A percentile compares a stretch with the other conserved stretches of the same genome.
Conservation (phyloP, 148 eudicot species). For the Camellia lanceoleosa region DNA sequence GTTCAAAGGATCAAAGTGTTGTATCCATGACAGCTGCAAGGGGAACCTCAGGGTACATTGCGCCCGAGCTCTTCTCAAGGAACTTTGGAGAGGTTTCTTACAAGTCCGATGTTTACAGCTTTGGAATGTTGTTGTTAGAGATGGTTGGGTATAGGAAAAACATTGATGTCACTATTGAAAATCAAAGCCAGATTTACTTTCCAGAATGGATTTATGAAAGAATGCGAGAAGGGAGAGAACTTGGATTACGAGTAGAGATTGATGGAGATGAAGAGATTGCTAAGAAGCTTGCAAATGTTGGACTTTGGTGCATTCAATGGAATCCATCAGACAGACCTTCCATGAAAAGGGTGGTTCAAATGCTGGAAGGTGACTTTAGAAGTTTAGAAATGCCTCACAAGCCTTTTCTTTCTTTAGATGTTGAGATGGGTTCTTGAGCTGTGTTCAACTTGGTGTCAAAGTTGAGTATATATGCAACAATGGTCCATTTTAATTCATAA, state of each 20-base stretch:
- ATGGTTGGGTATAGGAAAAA: conserved; percentile 1
- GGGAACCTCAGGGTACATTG: conserved; percentile 1
- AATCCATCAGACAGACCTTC: neutral
- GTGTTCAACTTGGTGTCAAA: too few relatives aligned
- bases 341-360: neutral
- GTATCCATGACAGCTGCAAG: neutral
- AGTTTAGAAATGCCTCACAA: too few relatives aligned
- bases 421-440: too few relatives aligned
- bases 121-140: conserved; percentile 1
- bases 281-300: neutral
- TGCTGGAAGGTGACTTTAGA: too few relatives aligned
- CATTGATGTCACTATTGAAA: neutral
- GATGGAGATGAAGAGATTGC: conserved; percentile 6
- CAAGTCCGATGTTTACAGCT: conserved; percentile 3
- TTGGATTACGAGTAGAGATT: neutral
- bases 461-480: too few relatives aligned
- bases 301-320: conserved; percentile 4
- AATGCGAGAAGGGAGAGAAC: neutral
- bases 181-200: neutral
- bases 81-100: conserved; percentile 2
- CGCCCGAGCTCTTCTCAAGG: conserved; percentile 1
- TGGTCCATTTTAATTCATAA: too few relatives aligned
- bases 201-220: neutral
- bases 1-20: neutral
- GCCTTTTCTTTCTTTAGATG: too few relatives aligned